Conservation (phyloP, 108 stramenopile genomes). For the Mayamaea pseudoterrestris region DNA sequence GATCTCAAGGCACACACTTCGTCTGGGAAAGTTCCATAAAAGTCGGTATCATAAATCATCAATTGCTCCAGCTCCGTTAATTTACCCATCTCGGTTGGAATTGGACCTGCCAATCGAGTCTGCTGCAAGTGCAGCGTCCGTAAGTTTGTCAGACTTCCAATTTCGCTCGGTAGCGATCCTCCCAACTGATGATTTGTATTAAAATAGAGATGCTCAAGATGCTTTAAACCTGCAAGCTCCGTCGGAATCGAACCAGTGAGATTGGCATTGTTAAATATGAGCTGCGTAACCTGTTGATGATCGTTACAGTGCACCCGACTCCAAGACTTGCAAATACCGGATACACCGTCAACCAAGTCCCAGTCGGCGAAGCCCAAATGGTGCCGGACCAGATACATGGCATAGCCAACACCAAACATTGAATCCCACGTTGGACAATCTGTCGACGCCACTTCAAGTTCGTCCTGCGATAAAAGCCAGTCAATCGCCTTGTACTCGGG, state of each 20-base stretch:
- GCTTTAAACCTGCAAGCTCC: background rate
- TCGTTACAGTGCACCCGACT: no score
- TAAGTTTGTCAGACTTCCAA: constrained; percentile 38
- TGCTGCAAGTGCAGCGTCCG: constrained; percentile 16
- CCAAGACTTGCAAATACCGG: no score
- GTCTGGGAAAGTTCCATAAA: constrained; percentile 21
- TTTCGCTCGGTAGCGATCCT: constrained; percentile 43
- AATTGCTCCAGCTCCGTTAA: constrained; percentile 13
- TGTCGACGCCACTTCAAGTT: no score
- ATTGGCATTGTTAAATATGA: background rate
- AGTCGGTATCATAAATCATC: constrained; percentile 17
- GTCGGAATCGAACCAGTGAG: background rate
- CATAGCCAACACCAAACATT: background rate
- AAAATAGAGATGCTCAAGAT: background rate
- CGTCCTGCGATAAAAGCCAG: no score
- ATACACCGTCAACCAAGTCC: no score
- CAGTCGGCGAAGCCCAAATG: no score
- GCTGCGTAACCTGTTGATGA: background rate
- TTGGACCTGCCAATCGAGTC: constrained; percentile 21
- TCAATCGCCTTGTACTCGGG: no score
- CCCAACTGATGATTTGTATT: constrained; percentile 8
- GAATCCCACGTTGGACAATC: constrained; percentile 2
- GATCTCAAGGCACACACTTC: constrained; percentile 24
- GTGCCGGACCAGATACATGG: background rate
- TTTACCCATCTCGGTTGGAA: constrained; percentile 23